A percentile compares a stretch with the other conserved stretches of the same genome.
These are phyloP conservation scores for Cercospora citrullina DNA, from an alignment of 2,329 filamentous ascomycete species.

Conservation along the genomic window DNA sequence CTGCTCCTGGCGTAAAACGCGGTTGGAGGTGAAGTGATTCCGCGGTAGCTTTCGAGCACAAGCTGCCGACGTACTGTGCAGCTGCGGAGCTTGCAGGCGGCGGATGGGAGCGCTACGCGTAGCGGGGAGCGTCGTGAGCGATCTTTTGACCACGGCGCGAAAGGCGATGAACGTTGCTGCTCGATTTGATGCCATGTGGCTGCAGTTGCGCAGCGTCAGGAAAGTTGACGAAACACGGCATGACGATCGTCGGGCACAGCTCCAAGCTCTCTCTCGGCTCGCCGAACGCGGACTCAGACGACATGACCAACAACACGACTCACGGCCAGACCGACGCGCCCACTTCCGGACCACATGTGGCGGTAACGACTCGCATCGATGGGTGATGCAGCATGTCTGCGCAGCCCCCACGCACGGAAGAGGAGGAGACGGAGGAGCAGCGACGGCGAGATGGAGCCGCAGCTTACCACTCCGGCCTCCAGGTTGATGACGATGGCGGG, in stretches of 20 bases:
- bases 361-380: slow-evolving; percentile 18
- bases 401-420: slow-evolving; percentile 30
- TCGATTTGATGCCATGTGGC: slow-evolving; percentile 9
- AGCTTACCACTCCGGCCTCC: slow-evolving; percentile 14
- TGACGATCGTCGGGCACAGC: background rate
- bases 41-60: slow-evolving; percentile 27
- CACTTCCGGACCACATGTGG: background rate
- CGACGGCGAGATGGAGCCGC: slow-evolving; percentile 8
- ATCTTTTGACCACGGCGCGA: slow-evolving; percentile 28
- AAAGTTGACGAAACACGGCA: background rate
- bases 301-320: slow-evolving; percentile 11
- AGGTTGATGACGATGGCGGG: slow-evolving; percentile 28
- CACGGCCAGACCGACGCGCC: background rate
- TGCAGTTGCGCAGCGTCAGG: background rate
- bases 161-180: slow-evolving; percentile 37
- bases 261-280: background rate
- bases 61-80: slow-evolving; percentile 28
- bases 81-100: slow-evolving; percentile 22
- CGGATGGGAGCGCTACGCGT: slow-evolving; percentile 23
- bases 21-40: slow-evolving; percentile 32
- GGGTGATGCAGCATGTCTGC: slow-evolving; percentile 41
- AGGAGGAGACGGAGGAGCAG: slow-evolving; percentile 21
- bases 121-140: slow-evolving; percentile 28
- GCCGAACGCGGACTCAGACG: slow-evolving; percentile 7
- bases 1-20: slow-evolving; percentile 24